A percentile compares a stretch with the other conserved stretches of the same genome.
phyloP scores from a whole-genome alignment of 1,284 basidiomycete species.

The Heterobasidion annosum region DNA sequence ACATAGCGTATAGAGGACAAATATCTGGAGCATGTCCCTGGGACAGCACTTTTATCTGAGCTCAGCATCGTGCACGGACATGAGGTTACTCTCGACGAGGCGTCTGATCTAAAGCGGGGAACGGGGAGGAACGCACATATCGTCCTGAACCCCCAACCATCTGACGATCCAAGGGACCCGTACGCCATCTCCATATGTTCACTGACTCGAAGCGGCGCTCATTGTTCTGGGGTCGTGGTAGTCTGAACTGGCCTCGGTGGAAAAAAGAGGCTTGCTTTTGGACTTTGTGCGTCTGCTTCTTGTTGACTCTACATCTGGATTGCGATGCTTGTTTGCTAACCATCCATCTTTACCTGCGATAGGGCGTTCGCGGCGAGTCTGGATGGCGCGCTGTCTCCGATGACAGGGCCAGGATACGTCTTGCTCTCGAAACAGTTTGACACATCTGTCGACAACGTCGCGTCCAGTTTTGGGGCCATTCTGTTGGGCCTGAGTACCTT shows the following conservation, averaged over 20 bases:
- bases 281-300: slow-evolving; percentile 21
- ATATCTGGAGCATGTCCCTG: slow-evolving; percentile 26
- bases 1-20: slow-evolving; percentile 21
- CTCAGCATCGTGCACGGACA: slow-evolving; percentile 27
- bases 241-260: slow-evolving; percentile 36
- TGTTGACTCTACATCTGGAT: not conserved
- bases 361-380: slow-evolving; percentile 31
- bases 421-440: slow-evolving; percentile 28
- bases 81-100: slow-evolving; percentile 23
- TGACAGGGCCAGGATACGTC: slow-evolving; percentile 32
- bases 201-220: not conserved
- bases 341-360: not conserved
- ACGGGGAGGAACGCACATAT: slow-evolving; percentile 29
- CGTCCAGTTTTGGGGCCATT: slow-evolving; percentile 30
- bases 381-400: slow-evolving; percentile 33
- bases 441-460: slow-evolving; percentile 29
- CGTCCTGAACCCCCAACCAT: slow-evolving; percentile 35
- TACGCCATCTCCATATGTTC: slow-evolving; percentile 12
- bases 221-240: slow-evolving; percentile 8
- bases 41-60: slow-evolving; percentile 33
- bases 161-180: slow-evolving; percentile 34
- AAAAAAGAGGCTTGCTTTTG: slow-evolving; percentile 37
- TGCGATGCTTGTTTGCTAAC: not conserved
- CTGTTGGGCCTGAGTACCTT: slow-evolving; percentile 29
- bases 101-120: slow-evolving; percentile 26